These are phyloP conservation scores for Gracilariopsis chorda DNA, from an alignment of 23 red algal genomes.

Conservation along the genomic window DNA sequence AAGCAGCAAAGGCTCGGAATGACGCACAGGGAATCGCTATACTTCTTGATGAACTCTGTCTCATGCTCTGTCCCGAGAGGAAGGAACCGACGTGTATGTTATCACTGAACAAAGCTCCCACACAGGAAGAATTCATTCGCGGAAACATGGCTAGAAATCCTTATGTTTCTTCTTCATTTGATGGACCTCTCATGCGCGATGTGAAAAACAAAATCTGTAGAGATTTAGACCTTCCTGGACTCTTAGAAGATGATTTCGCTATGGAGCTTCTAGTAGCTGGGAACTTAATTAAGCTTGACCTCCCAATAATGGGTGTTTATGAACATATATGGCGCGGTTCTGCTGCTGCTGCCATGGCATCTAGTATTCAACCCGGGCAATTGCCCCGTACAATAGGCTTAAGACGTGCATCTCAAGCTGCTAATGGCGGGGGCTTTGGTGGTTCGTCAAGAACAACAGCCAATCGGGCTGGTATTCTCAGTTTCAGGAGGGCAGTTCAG, in stretches of 20 bases:
- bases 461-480: background rate
- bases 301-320: conserved; percentile 60
- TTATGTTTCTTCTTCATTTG: conserved; percentile 28
- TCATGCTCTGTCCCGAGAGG: conserved; percentile 56
- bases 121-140: conserved; percentile 84
- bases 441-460: background rate
- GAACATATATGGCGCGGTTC: conserved; percentile 30
- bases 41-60: conserved; percentile 41
- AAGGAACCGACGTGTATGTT: conserved; percentile 10
- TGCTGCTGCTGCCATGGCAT: background rate
- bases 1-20: background rate
- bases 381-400: background rate
- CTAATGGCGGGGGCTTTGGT: background rate
- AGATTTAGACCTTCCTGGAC: conserved; percentile 62
- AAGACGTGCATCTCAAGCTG: background rate
- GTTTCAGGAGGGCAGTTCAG: background rate
- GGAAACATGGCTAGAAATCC: conserved; percentile 60
- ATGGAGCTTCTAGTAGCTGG: conserved; percentile 75
- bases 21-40: conserved; percentile 30
- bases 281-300: conserved; percentile 57
- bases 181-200: conserved; percentile 64
- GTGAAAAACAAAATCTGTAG: conserved; percentile 78
- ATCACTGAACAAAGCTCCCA: conserved; percentile 60
- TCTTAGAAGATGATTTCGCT: conserved; percentile 79
- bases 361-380: conserved; percentile 7